These are phyloP conservation scores for Ogataea allantospora DNA, from an alignment of 805 yeast genomes.

Conservation along the genomic window DNA sequence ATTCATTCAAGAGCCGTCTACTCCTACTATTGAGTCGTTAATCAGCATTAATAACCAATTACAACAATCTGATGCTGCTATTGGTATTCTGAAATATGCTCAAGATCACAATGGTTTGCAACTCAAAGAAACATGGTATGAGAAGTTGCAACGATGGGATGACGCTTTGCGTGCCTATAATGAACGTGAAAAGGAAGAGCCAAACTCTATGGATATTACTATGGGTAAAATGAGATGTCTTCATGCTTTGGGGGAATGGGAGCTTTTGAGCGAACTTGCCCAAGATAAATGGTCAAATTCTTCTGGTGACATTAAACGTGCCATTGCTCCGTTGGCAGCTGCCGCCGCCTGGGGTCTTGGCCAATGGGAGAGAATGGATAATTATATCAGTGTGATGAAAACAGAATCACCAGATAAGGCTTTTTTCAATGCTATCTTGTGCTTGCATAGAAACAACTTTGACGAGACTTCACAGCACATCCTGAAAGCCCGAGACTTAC, in stretches of 20 bases:
- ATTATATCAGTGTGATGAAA: slow-evolving; percentile 86
- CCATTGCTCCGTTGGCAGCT: slow-evolving; percentile 95
- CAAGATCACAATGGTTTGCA: slow-evolving; percentile 88
- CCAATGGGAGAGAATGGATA: slow-evolving; percentile 95
- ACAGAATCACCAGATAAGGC: slow-evolving; percentile 92
- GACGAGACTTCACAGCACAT: slow-evolving; percentile 79
- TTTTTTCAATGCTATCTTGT: slow-evolving; percentile 87
- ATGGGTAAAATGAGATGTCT: slow-evolving; percentile 98
- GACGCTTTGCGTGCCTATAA: slow-evolving; percentile 92
- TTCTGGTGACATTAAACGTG: slow-evolving; percentile 67
- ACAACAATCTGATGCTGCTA: slow-evolving; percentile 97
- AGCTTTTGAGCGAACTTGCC: slow-evolving; percentile 80
- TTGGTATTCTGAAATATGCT: slow-evolving; percentile 93
- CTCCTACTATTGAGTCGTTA: slow-evolving; percentile 87
- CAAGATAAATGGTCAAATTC: slow-evolving; percentile 80
- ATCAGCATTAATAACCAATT: slow-evolving; percentile 91
- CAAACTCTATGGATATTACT: slow-evolving; percentile 78
- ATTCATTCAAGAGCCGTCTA: slow-evolving; percentile 88
- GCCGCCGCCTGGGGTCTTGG: slow-evolving; percentile 99
- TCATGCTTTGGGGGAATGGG: slow-evolving; percentile 99
- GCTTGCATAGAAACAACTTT: slow-evolving; percentile 82
- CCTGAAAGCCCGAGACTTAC: slow-evolving; percentile 77
- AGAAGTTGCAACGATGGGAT: slow-evolving; percentile 95
- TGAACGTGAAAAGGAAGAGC: slow-evolving; percentile 64
- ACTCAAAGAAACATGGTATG: slow-evolving; percentile 96